Evolutionary conservation across 2,329 filamentous ascomycete species (phyloP).

Genomic region (Metarhizium sp.): DNA sequence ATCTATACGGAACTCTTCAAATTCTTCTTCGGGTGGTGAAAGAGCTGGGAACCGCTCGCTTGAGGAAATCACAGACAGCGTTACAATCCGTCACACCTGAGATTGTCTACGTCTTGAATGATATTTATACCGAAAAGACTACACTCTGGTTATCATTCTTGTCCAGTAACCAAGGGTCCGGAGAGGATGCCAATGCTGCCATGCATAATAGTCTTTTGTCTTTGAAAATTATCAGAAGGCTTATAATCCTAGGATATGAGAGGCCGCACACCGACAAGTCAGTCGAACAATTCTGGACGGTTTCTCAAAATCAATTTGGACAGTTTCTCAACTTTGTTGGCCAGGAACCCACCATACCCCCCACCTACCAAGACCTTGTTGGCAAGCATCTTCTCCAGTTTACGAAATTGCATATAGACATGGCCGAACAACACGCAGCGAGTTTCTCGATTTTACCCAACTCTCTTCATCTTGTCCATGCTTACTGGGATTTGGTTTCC

Average conservation of each 20-base stretch:
- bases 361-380: conserved; percentile 50
- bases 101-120: conserved; percentile 68
- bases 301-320: conserved; percentile 70
- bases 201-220: conserved; percentile 71
- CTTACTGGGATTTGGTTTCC: conserved; percentile 78
- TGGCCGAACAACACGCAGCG: conserved; percentile 69
- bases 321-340: conserved; percentile 59
- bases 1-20: conserved; percentile 63
- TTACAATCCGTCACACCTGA: conserved; percentile 74
- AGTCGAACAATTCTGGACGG: conserved; percentile 70
- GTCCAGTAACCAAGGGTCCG: conserved; percentile 45
- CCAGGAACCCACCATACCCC: conserved; percentile 43
- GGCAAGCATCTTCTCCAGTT: conserved; percentile 85
- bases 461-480: conserved; percentile 64
- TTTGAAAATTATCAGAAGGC: conserved; percentile 69
- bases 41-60: conserved; percentile 72
- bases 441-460: conserved; percentile 77
- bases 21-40: conserved; percentile 83
- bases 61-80: conserved; percentile 65
- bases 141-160: conserved; percentile 58
- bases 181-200: conserved; percentile 48
- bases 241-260: conserved; percentile 76
- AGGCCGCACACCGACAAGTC: conserved; percentile 69
- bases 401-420: conserved; percentile 81
- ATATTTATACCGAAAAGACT: conserved; percentile 69